phyloP scores from a whole-genome alignment of 176 grass and related monocot genomes.

The Leersia perrieri region DNA sequence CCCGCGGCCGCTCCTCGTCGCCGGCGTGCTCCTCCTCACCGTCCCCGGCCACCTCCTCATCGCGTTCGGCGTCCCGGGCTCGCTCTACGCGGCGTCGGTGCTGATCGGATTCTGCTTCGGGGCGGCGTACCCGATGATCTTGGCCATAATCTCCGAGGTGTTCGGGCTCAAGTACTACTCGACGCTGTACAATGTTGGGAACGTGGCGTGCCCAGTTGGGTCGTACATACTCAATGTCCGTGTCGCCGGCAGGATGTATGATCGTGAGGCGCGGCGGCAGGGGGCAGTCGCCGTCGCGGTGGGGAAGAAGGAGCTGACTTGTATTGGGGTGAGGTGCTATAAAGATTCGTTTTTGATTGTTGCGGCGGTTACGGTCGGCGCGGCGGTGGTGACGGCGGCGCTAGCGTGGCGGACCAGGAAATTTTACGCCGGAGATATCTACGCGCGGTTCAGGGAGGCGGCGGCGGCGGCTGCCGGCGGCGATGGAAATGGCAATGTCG shows the following conservation, averaged over 20 bases:
- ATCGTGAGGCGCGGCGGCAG: conserved; percentile 33
- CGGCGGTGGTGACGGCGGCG: not conserved
- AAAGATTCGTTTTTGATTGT: conserved; percentile 39
- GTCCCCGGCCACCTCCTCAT: conserved; percentile 35
- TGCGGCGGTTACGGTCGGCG: conserved; percentile 15
- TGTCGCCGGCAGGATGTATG: conserved; percentile 48
- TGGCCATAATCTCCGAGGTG: conserved; percentile 42
- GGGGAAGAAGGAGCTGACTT: conserved; percentile 28
- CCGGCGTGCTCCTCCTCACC: conserved; percentile 27
- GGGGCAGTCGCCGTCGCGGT: not conserved
- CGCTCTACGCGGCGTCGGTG: conserved; percentile 45
- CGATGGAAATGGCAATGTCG: not conserved
- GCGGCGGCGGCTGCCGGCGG: not conserved
- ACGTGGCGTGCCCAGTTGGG: conserved; percentile 26
- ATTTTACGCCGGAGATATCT: conserved; percentile 47
- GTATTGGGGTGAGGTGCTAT: conserved; percentile 37
- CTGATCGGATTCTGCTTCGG: conserved; percentile 49
- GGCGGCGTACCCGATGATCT: conserved; percentile 32
- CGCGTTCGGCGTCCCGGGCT: conserved; percentile 32
- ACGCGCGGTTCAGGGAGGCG: conserved; percentile 28
- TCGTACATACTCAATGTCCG: conserved; percentile 51
- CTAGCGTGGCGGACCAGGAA: conserved; percentile 38
- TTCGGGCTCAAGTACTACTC: conserved; percentile 58
- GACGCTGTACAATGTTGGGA: conserved; percentile 43
- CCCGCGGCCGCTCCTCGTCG: conserved; percentile 36